These are phyloP conservation scores for Auricularia cornea DNA, from an alignment of 768 basidiomycete species.

Conservation along the genomic window DNA sequence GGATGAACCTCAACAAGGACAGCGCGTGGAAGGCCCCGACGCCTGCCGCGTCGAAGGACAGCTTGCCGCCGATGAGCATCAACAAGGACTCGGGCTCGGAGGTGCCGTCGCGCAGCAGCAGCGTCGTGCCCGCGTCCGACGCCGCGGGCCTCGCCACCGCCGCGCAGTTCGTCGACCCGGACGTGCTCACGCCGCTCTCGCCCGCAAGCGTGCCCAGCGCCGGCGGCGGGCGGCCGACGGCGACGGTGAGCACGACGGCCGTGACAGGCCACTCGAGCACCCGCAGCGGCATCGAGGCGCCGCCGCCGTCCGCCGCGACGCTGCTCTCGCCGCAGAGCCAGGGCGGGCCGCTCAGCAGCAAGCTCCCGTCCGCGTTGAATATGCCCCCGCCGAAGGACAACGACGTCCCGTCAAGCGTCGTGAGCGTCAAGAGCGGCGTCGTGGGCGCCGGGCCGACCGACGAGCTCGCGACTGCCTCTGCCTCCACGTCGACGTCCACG, in stretches of 20 bases:
- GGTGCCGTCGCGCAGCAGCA: neutral
- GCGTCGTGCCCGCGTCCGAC: neutral
- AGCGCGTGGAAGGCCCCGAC: too few relatives aligned
- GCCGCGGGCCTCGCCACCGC: neutral
- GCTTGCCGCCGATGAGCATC: neutral
- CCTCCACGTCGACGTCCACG: too few relatives aligned
- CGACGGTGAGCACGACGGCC: neutral
- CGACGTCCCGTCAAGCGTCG: neutral
- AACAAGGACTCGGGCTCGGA: neutral
- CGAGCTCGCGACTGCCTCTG: neutral
- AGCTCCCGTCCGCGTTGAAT: neutral
- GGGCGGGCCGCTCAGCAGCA: neutral
- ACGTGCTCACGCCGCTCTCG: neutral
- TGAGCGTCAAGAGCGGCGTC: neutral
- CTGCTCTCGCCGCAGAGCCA: neutral
- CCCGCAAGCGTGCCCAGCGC: neutral
- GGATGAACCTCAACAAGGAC: too few relatives aligned
- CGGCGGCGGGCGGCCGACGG: neutral
- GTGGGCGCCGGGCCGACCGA: neutral
- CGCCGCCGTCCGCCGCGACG: neutral
- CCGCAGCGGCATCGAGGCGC: neutral
- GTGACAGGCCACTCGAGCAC: neutral
- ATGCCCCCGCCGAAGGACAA: neutral
- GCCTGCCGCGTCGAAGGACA: neutral
- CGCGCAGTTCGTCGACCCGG: neutral